Percentiles rank a stretch among this genome's conserved stretches.
phyloP scores from a whole-genome alignment of 192 early-diverging fungal genomes.

The Chytriomyces sp. region DNA sequence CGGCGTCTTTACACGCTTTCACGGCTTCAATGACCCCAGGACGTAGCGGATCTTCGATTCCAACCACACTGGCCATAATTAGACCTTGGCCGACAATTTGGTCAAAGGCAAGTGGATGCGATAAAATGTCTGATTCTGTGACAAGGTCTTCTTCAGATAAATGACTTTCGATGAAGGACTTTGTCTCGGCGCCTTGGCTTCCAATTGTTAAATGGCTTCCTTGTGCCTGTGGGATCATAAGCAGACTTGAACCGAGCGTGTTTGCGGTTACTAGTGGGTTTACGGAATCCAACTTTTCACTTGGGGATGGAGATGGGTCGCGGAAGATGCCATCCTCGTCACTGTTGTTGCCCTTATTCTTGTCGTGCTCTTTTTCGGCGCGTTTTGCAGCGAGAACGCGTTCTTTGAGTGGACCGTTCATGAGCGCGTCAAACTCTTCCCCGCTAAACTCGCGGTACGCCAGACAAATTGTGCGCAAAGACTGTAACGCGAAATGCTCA shows the following conservation, averaged over 20 bases:
- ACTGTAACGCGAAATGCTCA: constrained; percentile 70
- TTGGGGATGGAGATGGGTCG: neutral
- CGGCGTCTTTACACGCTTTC: constrained; percentile 74
- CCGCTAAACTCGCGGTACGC: constrained; percentile 59
- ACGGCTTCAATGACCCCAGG: constrained; percentile 82
- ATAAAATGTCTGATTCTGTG: constrained; percentile 10
- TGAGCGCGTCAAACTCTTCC: constrained; percentile 29
- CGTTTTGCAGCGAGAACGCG: constrained; percentile 15
- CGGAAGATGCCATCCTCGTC: constrained; percentile 6
- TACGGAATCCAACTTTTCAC: neutral
- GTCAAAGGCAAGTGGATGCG: constrained; percentile 18
- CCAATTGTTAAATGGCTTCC: neutral
- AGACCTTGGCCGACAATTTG: constrained; percentile 16
- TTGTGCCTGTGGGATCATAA: neutral
- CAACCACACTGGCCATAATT: constrained; percentile 69
- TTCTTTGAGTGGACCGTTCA: constrained; percentile 29
- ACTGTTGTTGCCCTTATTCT: neutral
- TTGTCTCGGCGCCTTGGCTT: neutral
- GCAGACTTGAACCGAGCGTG: constrained; percentile 7
- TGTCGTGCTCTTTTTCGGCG: constrained; percentile 17
- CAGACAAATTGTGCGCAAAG: constrained; percentile 89
- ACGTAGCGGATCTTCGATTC: constrained; percentile 88
- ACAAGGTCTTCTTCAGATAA: constrained; percentile 14
- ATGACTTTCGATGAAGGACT: constrained; percentile 14
- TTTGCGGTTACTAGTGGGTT: neutral